Conservation (phyloP, 208 protist genomes). For the Acanthamoeba culbertsoni region DNA sequence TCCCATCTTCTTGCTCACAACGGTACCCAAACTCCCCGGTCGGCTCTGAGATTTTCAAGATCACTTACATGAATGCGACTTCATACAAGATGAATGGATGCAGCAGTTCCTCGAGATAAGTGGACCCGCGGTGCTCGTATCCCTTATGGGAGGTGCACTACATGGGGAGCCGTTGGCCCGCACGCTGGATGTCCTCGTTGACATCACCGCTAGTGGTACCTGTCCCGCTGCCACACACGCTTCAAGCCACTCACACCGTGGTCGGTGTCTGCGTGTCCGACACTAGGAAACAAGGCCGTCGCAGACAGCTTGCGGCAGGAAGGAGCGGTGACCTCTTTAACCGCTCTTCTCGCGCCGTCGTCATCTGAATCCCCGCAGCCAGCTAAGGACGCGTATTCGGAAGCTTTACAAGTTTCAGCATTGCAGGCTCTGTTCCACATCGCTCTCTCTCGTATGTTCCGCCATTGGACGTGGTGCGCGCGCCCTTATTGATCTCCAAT, state of each 20-base stretch:
- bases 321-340: not conserved
- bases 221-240: too few relatives aligned
- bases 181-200: not conserved
- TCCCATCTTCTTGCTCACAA: not conserved
- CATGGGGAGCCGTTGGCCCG: not conserved
- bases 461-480: not conserved
- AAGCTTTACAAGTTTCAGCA: not conserved
- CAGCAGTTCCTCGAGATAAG: not conserved
- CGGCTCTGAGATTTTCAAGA: not conserved
- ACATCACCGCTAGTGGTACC: not conserved
- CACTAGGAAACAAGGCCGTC: not conserved
- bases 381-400: not conserved
- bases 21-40: not conserved
- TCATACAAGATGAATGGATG: not conserved
- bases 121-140: not conserved
- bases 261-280: not conserved
- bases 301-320: not conserved
- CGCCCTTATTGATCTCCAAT: not conserved
- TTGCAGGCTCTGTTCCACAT: not conserved
- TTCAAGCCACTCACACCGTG: not conserved
- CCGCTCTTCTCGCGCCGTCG: not conserved
- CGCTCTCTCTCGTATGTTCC: not conserved
- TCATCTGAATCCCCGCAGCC: not conserved
- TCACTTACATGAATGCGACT: not conserved
- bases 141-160: not conserved